Evolutionary conservation across 2,329 filamentous ascomycete species (phyloP), one percentile per base, ranked within the genome.

Genomic region (Talaromyces sp.): DNA sequence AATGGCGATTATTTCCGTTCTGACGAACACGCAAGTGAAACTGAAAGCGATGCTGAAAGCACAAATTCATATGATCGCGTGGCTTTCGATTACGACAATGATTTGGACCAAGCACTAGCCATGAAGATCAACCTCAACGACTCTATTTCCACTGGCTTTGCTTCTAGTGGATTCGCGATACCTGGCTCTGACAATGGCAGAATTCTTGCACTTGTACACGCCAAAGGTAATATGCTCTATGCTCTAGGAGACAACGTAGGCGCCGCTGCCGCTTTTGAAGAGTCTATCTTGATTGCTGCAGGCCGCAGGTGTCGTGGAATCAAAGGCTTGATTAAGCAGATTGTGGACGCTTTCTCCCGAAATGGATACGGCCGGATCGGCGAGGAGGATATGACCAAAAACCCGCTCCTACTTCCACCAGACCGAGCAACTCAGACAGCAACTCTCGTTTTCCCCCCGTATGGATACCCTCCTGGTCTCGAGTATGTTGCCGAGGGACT

Each of bases 141-240:
- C 41, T 68, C 71, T 58, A 68, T 70, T n/a, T 72, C 78, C 24
- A 74, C 76, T 24, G 82, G 89, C 0, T 93, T 90, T 73, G 90
- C 88, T 1, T 89, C 89, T 3, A 95, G 91, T 75, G 93, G 93
- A 16, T 98, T 96, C 76, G 86, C 88, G 14, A 88, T 99, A 50
- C 86, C 93, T 5, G 93, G 90, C 1, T 87, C 85, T 50, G 95
- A 99, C 70, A 98, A 97, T 74, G 95, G 94, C 9, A 87, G 95
- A 66, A 92, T 99, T 72, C 84, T 99, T 52, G 91, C 93, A n/a
- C 84, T 99, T 16, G 88, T 98, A 47, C 95, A 99, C 78, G 93
- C 94, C 22, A 99, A 98, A 77, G 95, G 94, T n/a, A 98, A 98
- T 68, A 96, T 98, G 90, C 83, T 98, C 1, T 99, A 99, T 77